phyloP scores from a whole-genome alignment of 163 green algal genomes.

The Chloromonas sp. region DNA sequence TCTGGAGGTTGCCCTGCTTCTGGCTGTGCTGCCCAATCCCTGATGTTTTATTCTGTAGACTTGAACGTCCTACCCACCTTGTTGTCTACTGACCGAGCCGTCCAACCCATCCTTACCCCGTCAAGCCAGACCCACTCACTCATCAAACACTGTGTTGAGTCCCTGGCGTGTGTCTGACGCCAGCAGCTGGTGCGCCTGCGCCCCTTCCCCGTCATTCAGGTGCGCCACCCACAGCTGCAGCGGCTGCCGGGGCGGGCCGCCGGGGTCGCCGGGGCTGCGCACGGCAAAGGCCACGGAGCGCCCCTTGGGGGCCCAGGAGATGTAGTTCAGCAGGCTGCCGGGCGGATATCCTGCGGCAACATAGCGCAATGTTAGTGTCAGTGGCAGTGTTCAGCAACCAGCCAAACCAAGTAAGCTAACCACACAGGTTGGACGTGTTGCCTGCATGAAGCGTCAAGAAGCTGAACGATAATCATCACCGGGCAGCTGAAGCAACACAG shows the following conservation, averaged over 20 bases:
- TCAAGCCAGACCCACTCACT: constrained; percentile 36
- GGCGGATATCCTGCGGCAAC: constrained; percentile 44
- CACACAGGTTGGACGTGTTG: no score
- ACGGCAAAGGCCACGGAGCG: constrained; percentile 83
- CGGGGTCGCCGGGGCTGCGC: constrained; percentile 42
- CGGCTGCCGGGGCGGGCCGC: constrained; percentile 55
- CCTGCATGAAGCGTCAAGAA: background rate
- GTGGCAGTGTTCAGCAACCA: background rate
- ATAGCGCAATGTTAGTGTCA: background rate
- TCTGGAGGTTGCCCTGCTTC: background rate
- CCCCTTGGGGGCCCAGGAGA: constrained; percentile 76
- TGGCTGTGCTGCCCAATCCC: background rate
- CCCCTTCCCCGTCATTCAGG: constrained; percentile 44
- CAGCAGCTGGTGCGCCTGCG: constrained; percentile 38
- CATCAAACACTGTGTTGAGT: constrained; percentile 85
- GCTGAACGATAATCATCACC: background rate
- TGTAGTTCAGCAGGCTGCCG: constrained; percentile 74
- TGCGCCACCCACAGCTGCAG: constrained; percentile 78
- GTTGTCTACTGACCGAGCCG: no score
- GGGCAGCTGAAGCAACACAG: background rate
- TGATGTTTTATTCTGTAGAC: no score
- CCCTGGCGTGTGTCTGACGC: constrained; percentile 11
- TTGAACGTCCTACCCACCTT: no score
- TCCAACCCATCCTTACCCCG: no score
- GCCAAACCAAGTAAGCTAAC: no score